Evolutionary conservation across 139 green algal genomes (phyloP).

Genomic region (Pseudopediastrum boryanum): DNA sequence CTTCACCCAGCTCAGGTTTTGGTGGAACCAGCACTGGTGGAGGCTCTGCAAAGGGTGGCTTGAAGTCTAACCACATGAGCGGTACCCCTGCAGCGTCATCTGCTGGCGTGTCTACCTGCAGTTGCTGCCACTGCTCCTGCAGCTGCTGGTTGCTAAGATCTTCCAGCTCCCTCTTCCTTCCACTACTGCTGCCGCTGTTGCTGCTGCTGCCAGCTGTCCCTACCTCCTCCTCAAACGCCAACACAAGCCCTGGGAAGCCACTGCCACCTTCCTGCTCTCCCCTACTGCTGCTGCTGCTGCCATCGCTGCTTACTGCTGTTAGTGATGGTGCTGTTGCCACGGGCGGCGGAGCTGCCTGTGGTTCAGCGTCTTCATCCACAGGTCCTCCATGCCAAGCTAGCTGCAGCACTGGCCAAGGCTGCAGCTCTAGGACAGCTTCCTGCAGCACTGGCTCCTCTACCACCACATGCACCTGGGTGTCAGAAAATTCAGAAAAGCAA

Average conservation of each 20-base stretch:
- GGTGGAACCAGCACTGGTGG: constrained; percentile 54
- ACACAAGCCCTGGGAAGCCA: too few relatives aligned
- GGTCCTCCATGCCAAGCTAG: constrained; percentile 4
- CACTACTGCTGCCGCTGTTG: background rate
- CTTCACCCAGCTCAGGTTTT: constrained; percentile 38
- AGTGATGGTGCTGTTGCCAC: background rate
- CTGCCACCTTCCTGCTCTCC: too few relatives aligned
- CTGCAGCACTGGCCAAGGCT: constrained; percentile 8
- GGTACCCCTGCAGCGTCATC: constrained; percentile 33
- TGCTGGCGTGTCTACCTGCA: constrained; percentile 8
- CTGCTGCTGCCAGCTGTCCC: background rate
- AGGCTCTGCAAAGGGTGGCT: constrained; percentile 56
- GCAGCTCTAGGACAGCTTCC: constrained; percentile 7
- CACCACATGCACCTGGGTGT: background rate
- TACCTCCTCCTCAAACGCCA: too few relatives aligned
- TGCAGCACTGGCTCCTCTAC: constrained; percentile 4
- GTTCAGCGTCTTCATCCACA: background rate
- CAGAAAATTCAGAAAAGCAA: too few relatives aligned
- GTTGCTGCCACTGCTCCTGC: constrained; percentile 42
- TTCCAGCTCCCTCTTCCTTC: too few relatives aligned
- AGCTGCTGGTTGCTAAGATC: too few relatives aligned
- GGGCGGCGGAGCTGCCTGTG: background rate
- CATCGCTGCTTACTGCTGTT: background rate
- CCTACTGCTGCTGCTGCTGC: background rate
- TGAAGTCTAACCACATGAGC: constrained; percentile 58